phyloP scores from a whole-genome alignment of 1,284 basidiomycete genomes.

The Sporisorium scitamineum region DNA sequence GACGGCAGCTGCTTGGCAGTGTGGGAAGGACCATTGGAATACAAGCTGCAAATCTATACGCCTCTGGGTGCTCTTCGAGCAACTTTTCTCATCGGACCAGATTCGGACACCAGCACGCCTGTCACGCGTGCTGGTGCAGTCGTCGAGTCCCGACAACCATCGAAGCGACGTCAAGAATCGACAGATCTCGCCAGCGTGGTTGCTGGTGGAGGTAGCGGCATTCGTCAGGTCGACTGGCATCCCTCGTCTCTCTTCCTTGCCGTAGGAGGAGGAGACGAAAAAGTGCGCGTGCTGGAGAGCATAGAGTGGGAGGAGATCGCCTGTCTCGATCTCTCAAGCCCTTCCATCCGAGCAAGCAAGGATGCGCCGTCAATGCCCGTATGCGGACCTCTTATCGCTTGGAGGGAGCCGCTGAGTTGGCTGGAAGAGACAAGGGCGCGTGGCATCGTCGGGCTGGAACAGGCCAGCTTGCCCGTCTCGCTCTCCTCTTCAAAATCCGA shows the following conservation, averaged over 20 bases:
- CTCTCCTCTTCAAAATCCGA: conserved; percentile 34
- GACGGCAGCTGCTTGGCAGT: conserved; percentile 82
- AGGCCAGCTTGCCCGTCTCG: conserved; percentile 43
- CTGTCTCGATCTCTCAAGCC: conserved; percentile 28
- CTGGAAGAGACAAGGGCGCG: conserved; percentile 62
- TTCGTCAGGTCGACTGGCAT: conserved; percentile 66
- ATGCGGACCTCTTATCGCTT: conserved; percentile 49
- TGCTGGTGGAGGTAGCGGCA: conserved; percentile 64
- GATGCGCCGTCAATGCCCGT: conserved; percentile 9
- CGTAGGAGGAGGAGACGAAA: conserved; percentile 68
- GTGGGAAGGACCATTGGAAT: conserved; percentile 82
- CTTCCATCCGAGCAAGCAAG: conserved; percentile 20
- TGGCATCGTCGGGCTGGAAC: conserved; percentile 64
- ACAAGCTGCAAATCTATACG: conserved; percentile 81
- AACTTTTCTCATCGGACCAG: conserved; percentile 73
- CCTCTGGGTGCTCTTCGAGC: conserved; percentile 79
- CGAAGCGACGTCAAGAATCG: conserved; percentile 22
- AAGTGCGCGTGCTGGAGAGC: conserved; percentile 55
- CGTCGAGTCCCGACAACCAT: conserved; percentile 16
- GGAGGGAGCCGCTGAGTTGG: conserved; percentile 64
- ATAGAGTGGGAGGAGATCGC: conserved; percentile 39
- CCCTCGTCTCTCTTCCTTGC: conserved; percentile 65
- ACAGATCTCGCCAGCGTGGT: conserved; percentile 21
- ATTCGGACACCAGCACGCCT: conserved; percentile 29
- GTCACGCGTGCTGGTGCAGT: conserved; percentile 24